Base-by-base conservation (phyloP, 225 moss, liverwort and hornwort genomes). In the Anthoceros angustus region DNA sequence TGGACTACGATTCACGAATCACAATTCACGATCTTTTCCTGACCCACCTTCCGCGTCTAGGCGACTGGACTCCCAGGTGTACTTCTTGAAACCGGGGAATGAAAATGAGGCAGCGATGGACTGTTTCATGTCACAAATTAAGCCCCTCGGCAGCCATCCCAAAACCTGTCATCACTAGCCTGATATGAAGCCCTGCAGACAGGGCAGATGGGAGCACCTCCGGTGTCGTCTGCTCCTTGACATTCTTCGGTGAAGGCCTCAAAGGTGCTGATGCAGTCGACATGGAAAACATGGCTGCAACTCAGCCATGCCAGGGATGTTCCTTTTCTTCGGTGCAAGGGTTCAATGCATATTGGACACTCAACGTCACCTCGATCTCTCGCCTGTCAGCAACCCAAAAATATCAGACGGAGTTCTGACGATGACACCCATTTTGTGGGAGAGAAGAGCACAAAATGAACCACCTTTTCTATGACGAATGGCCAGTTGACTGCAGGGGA, bases 291-390 rank as follows among this genome's bases (percentile, higher is more conserved):
- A 21, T 80, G 80, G 49, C 80, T 80, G 45, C 83, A 80, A 67
- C 77, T 83, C 66, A 83, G 62, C 77, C 83, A 83, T 24, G 73
- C 69, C 9, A 83, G 41, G 7, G 32, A 16, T 0, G 67, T 32
- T 21, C 61, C n/a, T 40, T 66, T 39, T 25, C 65, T 61, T 43
- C 65, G 72, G 5, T 69, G 77, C 67, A 83, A 67, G 32, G 80
- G 64, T 18, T 64, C 71, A 66, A 79, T 77, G 67, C 82, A 82
- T 72, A 79, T 79, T 0, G 79, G 77, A 42, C 77, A 82, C 11
- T 82, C 77, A 7, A 43, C 49, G 64, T 79, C 82, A 63, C 69
- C 55, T 49, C 82, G 72, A 63, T 82, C 71, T 24, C 69, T 16
- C 18, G 77, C 77, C 69, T 83, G 70, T 64, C 25, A 68, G 0